Evolutionary conservation across 148 eudicot genomes (phyloP), one percentile per base, ranked within the genome.

Genomic region (Chenopodium album): DNA sequence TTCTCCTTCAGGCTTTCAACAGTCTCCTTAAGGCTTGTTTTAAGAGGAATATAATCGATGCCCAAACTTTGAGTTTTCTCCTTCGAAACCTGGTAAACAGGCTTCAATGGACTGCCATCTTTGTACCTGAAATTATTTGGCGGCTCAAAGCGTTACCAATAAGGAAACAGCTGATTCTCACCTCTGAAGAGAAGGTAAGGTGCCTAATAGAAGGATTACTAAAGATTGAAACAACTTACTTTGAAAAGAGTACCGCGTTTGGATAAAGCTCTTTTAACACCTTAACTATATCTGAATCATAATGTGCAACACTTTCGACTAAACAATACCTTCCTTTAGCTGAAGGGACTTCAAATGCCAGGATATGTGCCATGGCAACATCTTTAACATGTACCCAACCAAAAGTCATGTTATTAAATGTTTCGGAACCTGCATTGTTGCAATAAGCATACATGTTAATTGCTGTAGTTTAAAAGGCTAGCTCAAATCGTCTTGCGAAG

Each of bases 1-100:
- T 89, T 91, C 88, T 89, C 93, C 87, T 82, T 90, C 78, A 93
- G 84, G 90, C 93, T 91, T 76, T 90, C 94, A 67, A 90, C 89
- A 4, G 94, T 92, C 76, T 91, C 97, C 86, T 85, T 93, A 78
- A 93, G 67, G 79, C 91, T 85, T 79, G 69, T 82, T 78, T 89
- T 78, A 0, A 93, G 48, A n/a, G 93, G 88, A 54, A 80, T 89
- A 84, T 82, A 91, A 17, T 90, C 84, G 0, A 93, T 79, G 31
- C 97, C 93, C 60, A 90, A 80, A n/a, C 86, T 82, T 69, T 77
- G 84, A 13, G 79, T 52, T 70, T 76, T 91, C 37, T 88, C 92
- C 71, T 87, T 88, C 2, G 92, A 89, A 1, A 89, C 89, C 79
- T 82, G 89, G 62, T 83, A 90, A 44, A 44, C 67, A 7, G 89